Evolutionary conservation across 331 rosid genomes (phyloP).

Genomic region (Pyrus hybrid): DNA sequence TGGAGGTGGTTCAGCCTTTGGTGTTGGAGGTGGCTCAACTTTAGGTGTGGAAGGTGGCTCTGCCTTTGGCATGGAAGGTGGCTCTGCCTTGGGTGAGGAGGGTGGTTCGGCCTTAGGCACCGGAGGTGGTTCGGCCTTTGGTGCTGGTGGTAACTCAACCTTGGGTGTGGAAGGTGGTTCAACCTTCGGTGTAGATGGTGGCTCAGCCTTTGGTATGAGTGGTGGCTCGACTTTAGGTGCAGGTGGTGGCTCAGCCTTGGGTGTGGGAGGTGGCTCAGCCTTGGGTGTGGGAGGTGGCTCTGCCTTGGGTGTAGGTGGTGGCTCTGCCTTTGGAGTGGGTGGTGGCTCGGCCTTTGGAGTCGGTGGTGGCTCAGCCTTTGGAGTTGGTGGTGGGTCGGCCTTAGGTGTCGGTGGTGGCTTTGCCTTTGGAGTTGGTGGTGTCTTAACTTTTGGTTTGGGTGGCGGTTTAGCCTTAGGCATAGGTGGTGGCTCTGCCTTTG

Average conservation of each 20-base stretch:
- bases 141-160: too few species aligned
- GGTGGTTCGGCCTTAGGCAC: too few species aligned
- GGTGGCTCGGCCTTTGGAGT: background rate
- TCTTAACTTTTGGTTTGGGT: accelerated
- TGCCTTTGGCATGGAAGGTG: too few species aligned
- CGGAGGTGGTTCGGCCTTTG: too few species aligned
- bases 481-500: background rate
- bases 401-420: background rate
- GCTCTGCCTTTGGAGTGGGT: accelerated
- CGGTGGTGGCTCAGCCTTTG: background rate
- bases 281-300: background rate
- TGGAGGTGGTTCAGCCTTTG: too few species aligned
- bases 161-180: too few species aligned
- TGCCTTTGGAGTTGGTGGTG: accelerated
- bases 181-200: background rate
- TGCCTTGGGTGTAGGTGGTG: background rate
- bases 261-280: background rate
- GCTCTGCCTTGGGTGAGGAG: too few species aligned
- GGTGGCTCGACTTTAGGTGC: background rate
- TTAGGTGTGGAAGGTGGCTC: too few species aligned
- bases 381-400: background rate
- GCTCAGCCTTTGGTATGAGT: background rate
- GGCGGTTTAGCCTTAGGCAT: background rate
- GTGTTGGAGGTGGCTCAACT: too few species aligned
- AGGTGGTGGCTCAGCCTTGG: background rate